Evolutionary conservation across 2,329 filamentous ascomycete genomes (phyloP).

Genomic region (Penicillium sp.): DNA sequence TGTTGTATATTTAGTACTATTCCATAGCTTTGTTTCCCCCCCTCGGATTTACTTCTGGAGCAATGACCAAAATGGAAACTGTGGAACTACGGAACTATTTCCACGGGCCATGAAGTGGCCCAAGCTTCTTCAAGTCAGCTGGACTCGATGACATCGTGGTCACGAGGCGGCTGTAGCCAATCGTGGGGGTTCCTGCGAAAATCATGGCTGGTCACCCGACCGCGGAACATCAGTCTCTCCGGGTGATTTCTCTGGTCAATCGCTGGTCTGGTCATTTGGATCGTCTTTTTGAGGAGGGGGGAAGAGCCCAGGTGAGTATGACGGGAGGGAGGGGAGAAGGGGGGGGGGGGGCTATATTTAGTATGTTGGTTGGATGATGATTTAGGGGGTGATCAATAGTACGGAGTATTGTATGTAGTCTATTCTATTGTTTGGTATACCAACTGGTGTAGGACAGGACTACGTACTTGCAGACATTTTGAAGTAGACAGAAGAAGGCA

Average conservation of each 20-base stretch:
- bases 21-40: not conserved
- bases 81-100: slow-evolving; percentile 7
- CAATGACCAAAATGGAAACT: slow-evolving; percentile 7
- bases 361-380: not conserved
- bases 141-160: slow-evolving; percentile 33
- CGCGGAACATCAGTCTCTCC: slow-evolving; percentile 23
- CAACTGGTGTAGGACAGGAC: not conserved
- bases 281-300: not conserved
- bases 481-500: not conserved
- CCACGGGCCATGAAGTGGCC: slow-evolving; percentile 22
- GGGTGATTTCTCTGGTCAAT: slow-evolving; percentile 5
- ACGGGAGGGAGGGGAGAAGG: not conserved
- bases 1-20: not conserved
- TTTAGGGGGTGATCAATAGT: not conserved
- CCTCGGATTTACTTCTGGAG: not conserved
- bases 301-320: not conserved
- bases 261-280: slow-evolving; percentile 12
- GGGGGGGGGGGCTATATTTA: not conserved
- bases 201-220: slow-evolving; percentile 50
- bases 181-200: slow-evolving; percentile 41
- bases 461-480: not conserved
- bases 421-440: not conserved
- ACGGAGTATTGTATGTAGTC: not conserved
- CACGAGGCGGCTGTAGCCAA: slow-evolving; percentile 36
- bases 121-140: slow-evolving; percentile 36